Evolutionary conservation across 768 basidiomycete species (phyloP).

Genomic region (Tricholoma furcatifolium): DNA sequence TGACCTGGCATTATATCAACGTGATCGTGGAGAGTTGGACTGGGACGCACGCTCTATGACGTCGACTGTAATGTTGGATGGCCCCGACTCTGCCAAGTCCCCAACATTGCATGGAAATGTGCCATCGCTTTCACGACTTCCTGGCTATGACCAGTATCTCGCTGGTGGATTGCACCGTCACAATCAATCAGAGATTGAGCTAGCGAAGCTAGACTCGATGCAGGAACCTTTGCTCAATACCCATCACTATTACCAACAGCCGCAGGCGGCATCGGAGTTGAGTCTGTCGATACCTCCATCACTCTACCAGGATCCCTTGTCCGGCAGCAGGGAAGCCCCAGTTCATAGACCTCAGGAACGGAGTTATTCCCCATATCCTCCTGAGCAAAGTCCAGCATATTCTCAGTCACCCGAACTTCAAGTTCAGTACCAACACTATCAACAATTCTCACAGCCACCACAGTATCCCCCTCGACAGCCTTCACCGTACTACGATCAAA

Average conservation of each 20-base stretch:
- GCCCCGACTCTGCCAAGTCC: constrained; percentile 40
- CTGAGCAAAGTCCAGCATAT: constrained; percentile 28
- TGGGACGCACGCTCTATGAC: constrained; percentile 84
- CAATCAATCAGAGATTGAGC: constrained; percentile 43
- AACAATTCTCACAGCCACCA: constrained; percentile 14
- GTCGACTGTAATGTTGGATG: constrained; percentile 54
- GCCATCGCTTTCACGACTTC: constrained; percentile 31
- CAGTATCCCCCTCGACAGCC: constrained; percentile 29
- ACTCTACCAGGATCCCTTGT: constrained; percentile 34
- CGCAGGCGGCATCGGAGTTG: constrained; percentile 36
- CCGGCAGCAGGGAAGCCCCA: constrained; percentile 55
- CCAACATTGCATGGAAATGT: constrained; percentile 33
- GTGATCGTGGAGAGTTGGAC: constrained; percentile 82
- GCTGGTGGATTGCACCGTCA: constrained; percentile 37
- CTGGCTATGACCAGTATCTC: constrained; percentile 61
- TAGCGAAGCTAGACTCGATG: constrained; percentile 56
- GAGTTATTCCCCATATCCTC: constrained; percentile 31
- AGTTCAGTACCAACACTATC: constrained; percentile 15
- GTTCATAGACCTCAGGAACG: constrained; percentile 57
- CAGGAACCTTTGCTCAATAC: constrained; percentile 59
- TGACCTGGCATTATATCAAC: constrained; percentile 74
- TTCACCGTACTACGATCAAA: constrained; percentile 24
- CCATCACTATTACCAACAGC: constrained; percentile 33
- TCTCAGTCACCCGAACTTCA: constrained; percentile 22
- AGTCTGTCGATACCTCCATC: constrained; percentile 41